These are phyloP conservation scores for Arthroderma uncinatum DNA, from an alignment of 2,329 filamentous ascomycete species.

Conservation along the genomic window DNA sequence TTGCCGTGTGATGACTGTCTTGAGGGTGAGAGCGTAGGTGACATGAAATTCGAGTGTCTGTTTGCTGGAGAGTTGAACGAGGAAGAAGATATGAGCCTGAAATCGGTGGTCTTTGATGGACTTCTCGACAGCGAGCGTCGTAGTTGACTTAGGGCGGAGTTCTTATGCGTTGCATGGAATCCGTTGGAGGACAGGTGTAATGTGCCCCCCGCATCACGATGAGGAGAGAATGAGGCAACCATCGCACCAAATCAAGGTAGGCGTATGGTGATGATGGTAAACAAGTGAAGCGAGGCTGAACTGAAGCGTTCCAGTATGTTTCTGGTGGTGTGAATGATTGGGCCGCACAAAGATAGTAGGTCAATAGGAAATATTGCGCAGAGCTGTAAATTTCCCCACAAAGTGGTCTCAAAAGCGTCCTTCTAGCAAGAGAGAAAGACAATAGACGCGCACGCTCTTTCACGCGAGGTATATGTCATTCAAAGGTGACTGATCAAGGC, in stretches of 20 bases:
- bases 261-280: neutral
- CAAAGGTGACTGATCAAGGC: neutral
- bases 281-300: neutral
- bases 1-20: constrained; percentile 43
- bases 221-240: constrained; percentile 40
- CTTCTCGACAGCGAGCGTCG: constrained; percentile 82
- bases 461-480: neutral
- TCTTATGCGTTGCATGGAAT: constrained; percentile 69
- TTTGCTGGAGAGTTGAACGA: constrained; percentile 42
- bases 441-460: neutral
- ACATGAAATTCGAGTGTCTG: constrained; percentile 37
- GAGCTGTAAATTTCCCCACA: too few relatives aligned
- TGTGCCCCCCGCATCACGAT: constrained; percentile 54
- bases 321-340: too few relatives aligned
- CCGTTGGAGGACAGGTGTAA: constrained; percentile 78
- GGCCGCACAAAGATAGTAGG: too few relatives aligned
- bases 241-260: constrained; percentile 19
- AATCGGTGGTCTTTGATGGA: constrained; percentile 68
- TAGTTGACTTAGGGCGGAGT: constrained; percentile 68
- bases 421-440: neutral
- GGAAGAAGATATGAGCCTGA: constrained; percentile 49
- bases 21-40: constrained; percentile 49
- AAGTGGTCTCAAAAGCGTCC: too few relatives aligned
- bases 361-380: too few relatives aligned
- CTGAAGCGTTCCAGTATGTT: neutral